Evolutionary conservation across 805 yeast species (phyloP), one percentile per base, ranked within the genome.

Genomic region (Spathaspora girioi): DNA sequence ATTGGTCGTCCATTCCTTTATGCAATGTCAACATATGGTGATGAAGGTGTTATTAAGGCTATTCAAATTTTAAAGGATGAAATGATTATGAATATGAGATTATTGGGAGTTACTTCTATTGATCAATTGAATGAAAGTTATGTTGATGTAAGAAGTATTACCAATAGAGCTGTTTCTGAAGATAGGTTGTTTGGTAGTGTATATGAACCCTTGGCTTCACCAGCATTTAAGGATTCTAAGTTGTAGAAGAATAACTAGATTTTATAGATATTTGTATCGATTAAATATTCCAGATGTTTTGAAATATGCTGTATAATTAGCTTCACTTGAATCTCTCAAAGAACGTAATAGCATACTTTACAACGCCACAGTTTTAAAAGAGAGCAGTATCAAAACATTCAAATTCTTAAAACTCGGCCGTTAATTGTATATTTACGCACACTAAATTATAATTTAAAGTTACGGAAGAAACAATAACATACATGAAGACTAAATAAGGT

Each of bases 21-120:
- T 61, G 90, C 91, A 38, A 81, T 86, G 83, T 77, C 88, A n/a
- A 77, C 89, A 1, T 89, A 87, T 56, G 96, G 96, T 10, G 89
- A 81, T 58, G 83, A 73, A 6, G 96, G 96, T 31, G 91, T 86
- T 8, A 63, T 64, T 43, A 78, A 78, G 54, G 87, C 90, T 12
- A 79, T 86, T 51, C 83, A 82, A 57, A 72, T 85, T 5, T 67
- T 86, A 58, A 76, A 80, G 55, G 79, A 74, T 31, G 92, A 86
- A 59, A 74, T 86, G 70, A 70, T 75, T 48, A 79, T 83, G 69
- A 81, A 82, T 56, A 82, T 86, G 89, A 75, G 85, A 58, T 69
- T 86, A 38, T 67, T 86, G 50, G 92, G 91, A 11, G 89, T 77
- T 4, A 76, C 71, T 5, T 63, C 66, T 2, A 60, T 86, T 15